Base-by-base conservation (phyloP, 176 grass and related monocot genomes). In the Stipa capillata region DNA sequence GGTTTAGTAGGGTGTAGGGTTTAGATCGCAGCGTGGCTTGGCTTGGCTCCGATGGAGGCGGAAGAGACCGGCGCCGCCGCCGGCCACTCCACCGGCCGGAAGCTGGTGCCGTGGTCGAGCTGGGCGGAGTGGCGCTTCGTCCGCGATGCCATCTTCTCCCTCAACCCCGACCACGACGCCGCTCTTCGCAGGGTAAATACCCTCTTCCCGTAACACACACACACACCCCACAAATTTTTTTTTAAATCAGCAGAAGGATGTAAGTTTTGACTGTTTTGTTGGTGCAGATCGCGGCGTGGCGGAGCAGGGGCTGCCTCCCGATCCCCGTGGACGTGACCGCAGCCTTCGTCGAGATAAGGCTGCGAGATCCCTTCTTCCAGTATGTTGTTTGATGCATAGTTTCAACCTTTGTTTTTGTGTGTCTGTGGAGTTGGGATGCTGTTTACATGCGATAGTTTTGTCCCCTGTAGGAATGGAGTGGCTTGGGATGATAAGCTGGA, bases 91-190 rank as follows among this genome's bases (percentile, higher is more conserved):
- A 77, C 86, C 15, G 90, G 85, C n/a, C 77, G 89, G 85, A 99
- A 91, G 87, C 85, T 99, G 72, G 96, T 95, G 12, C 92, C 96
- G 0, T 99, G 96, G 96, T 89, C 92, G 52, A 95, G 84, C 79
- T 99, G 96, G 96, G 84, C 69, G 7, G 92, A 95, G 74, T 98
- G 96, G 96, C 65, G 83, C 36, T 83, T 91, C 55, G 92, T 98
- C 61, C 84, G 88, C 57, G 81, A 91, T 58, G 84, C 71, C 51
- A 85, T 98, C 72, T 98, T 98, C 83, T 93, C 92, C 36, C 73
- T 87, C 21, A 89, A 77, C 42, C 85, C 90, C 3, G 59, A 76
- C 20, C 85, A 85, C 4, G 59, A 76, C 13, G 65, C 87, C 21
- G 89, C 91, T 63, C 87, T 92, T 50, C 83, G 31, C 79, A 77